Evolutionary conservation across 2,329 filamentous ascomycete species (phyloP).

Genomic region (Colletotrichum sp.): DNA sequence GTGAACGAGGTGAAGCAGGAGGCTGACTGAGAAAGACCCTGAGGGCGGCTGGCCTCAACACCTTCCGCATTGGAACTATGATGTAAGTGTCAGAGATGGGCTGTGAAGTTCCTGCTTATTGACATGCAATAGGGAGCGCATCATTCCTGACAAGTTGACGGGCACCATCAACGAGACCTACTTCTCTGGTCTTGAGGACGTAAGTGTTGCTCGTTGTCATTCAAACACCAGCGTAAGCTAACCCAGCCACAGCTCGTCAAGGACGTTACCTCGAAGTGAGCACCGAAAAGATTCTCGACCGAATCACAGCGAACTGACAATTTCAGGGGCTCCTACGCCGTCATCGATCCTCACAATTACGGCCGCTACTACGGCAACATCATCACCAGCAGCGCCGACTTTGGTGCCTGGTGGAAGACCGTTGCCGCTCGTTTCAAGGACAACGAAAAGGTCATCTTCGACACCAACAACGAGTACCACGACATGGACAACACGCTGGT

Average conservation of each 20-base stretch:
- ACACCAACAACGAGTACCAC: slow-evolving; percentile 67
- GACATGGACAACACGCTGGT: slow-evolving; percentile 61
- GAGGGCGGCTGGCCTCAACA: slow-evolving; percentile 58
- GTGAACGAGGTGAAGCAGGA: not conserved
- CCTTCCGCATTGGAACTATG: slow-evolving; percentile 59
- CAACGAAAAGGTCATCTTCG: slow-evolving; percentile 59
- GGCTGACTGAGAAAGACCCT: slow-evolving; percentile 39
- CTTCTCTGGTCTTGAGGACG: slow-evolving; percentile 39
- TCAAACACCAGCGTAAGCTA: not conserved
- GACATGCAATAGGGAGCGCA: slow-evolving; percentile 50
- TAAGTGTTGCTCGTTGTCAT: not conserved
- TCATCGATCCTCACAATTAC: slow-evolving; percentile 62
- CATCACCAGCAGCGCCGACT: slow-evolving; percentile 52
- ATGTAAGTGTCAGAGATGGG: slow-evolving; percentile 47
- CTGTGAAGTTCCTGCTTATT: not conserved
- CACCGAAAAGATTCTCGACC: not conserved
- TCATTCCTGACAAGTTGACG: slow-evolving; percentile 49
- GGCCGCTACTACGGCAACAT: slow-evolving; percentile 51
- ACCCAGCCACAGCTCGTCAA: slow-evolving; percentile 24
- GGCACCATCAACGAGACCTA: slow-evolving; percentile 41
- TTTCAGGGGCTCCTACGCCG: slow-evolving; percentile 41
- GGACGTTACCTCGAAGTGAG: slow-evolving; percentile 32
- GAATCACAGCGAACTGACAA: not conserved
- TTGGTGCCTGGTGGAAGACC: slow-evolving; percentile 57
- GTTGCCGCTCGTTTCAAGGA: slow-evolving; percentile 52